A percentile compares a stretch with the other conserved stretches of the same genome.
phyloP scores from a whole-genome alignment of 495 filamentous ascomycete genomes.

The Cercophora scortea region DNA sequence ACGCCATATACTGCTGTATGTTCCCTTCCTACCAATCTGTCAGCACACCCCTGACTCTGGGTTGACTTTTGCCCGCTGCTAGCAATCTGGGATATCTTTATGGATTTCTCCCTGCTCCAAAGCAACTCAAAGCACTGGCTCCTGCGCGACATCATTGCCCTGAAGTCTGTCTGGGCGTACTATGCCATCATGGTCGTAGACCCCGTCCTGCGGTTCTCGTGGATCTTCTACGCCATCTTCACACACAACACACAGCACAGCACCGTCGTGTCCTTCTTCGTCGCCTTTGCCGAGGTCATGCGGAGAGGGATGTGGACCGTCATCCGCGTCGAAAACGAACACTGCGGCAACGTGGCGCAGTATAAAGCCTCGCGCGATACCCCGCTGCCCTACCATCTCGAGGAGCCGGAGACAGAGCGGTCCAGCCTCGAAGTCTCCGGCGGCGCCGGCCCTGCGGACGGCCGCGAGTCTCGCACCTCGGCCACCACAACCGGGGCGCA shows the following conservation, averaged over 20 bases:
- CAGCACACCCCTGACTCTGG: no score
- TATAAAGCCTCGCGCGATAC: slow-evolving; percentile 79
- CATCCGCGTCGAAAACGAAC: slow-evolving; percentile 95
- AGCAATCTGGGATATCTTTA: slow-evolving; percentile 91
- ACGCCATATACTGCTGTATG: slow-evolving; percentile 73
- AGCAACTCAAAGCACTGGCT: slow-evolving; percentile 59
- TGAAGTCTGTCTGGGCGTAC: slow-evolving; percentile 71
- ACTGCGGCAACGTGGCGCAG: slow-evolving; percentile 77
- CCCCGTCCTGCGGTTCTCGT: slow-evolving; percentile 85
- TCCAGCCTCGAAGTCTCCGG: slow-evolving; percentile 11
- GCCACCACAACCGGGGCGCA: neutral
- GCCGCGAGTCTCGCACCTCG: neutral
- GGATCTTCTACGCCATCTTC: slow-evolving; percentile 91
- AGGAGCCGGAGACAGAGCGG: slow-evolving; percentile 27
- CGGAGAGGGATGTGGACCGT: slow-evolving; percentile 83
- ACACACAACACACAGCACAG: slow-evolving; percentile 70
- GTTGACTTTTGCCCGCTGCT: neutral
- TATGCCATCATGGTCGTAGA: slow-evolving; percentile 78
- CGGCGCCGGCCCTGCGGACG: neutral
- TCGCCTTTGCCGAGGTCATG: slow-evolving; percentile 68
- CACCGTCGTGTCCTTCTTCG: slow-evolving; percentile 64
- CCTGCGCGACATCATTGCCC: slow-evolving; percentile 72
- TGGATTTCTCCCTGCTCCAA: slow-evolving; percentile 89
- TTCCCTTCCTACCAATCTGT: neutral
- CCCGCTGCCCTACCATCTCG: slow-evolving; percentile 69